A percentile compares a stretch with the other conserved stretches of the same genome.
Conservation (phyloP, 2,329 filamentous ascomycete species). For the Drechslera avenae region DNA sequence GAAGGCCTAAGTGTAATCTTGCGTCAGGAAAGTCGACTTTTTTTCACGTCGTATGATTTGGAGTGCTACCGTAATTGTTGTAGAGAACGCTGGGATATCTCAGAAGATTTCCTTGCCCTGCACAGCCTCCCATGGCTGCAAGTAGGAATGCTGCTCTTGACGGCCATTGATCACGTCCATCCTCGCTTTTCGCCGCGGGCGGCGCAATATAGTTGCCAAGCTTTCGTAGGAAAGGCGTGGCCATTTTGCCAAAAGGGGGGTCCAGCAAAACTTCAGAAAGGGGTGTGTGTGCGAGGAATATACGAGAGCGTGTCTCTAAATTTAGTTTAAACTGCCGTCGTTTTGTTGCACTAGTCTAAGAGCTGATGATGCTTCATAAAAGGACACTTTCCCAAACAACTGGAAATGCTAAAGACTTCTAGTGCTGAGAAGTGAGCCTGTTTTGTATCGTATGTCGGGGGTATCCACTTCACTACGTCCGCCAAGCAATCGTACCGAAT, state of each 20-base stretch:
- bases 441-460: constrained; percentile 25
- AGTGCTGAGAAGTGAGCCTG: constrained; percentile 1
- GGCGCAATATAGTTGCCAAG: constrained; percentile 43
- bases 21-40: too few relatives aligned
- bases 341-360: not conserved
- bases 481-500: constrained; percentile 22
- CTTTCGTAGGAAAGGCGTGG: constrained; percentile 28
- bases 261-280: too few relatives aligned
- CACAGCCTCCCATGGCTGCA: constrained; percentile 64
- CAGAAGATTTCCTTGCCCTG: constrained; percentile 63
- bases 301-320: too few relatives aligned
- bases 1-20: constrained; percentile 39
- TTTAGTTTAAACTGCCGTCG: too few relatives aligned
- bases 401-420: not conserved
- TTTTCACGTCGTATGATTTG: too few relatives aligned
- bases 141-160: constrained; percentile 62
- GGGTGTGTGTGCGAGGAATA: too few relatives aligned
- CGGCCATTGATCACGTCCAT: constrained; percentile 61
- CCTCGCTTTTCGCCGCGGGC: constrained; percentile 42
- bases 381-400: not conserved
- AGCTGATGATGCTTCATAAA: too few relatives aligned
- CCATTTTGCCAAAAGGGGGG: constrained; percentile 7
- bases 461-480: constrained; percentile 12
- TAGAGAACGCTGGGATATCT: constrained; percentile 64
- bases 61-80: constrained; percentile 59